Evolutionary conservation across 2,329 filamentous ascomycete genomes (phyloP), one percentile per base, ranked within the genome.

Genomic region (Westerdykella aurantiaca): DNA sequence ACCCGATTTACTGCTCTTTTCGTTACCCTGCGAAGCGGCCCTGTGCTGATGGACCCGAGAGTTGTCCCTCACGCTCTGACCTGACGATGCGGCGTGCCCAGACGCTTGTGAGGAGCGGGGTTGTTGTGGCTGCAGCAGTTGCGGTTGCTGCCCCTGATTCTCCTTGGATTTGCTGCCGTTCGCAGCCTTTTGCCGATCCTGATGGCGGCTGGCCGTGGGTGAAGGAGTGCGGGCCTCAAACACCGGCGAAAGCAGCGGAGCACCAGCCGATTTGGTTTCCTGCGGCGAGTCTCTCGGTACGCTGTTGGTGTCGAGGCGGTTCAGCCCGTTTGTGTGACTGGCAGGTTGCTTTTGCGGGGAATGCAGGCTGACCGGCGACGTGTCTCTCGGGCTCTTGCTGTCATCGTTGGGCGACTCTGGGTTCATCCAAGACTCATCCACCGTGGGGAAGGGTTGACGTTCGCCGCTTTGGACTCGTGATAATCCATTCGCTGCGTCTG

Each of bases 211-310:
- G 11, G 76, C 71, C 3, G 76, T 84, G 1, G 85, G 84, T 1
- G 85, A 87, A 2, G 85, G 83, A 0, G 82, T 85, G n/a, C 78
- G 75, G 5, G 79, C 77, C 67, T 89, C 86, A 42, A 84, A 85
- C 0, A 89, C 85, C 0, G 86, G 86, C 0, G 86, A 89, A 2
- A 90, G 72, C 17, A 75, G 49, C 4, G 72, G 71, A 9, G 66
- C 52, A 75, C 57, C 60, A 16, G 66, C 64, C 5, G 64, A 67
- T 39, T 66, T 61, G 39, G 63, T 49, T 40, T 66, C 63, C 35
- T 66, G 64, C n/a, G 64, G 58, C 17, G 61, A 53, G 23, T 55
- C 50, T 34, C 58, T 56, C 31, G 75, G 61, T 3, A 76, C 76
- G 45, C 79, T 80, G 14, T 57, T 44, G 2, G 60, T 67, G 39